Evolutionary conservation across 1,284 basidiomycete genomes (phyloP).

Genomic region (Microbotryum violaceum): DNA sequence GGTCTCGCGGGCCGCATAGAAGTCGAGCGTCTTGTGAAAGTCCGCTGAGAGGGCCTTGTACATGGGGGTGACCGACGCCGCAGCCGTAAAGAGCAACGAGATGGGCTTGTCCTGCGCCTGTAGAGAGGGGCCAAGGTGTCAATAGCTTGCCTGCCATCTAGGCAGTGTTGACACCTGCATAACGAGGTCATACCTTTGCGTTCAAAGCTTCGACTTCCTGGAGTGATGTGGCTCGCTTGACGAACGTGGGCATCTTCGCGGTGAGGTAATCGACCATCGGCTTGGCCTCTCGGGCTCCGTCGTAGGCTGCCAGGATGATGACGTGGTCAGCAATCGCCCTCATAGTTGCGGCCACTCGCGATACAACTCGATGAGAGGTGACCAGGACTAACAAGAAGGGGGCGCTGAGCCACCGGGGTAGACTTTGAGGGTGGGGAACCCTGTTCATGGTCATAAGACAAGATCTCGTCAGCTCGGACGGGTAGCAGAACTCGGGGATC

Average conservation of each 20-base stretch:
- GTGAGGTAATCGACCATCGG: slow-evolving; percentile 41
- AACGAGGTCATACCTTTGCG: slow-evolving; percentile 9
- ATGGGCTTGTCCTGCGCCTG: slow-evolving; percentile 29
- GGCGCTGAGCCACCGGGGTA: slow-evolving; percentile 36
- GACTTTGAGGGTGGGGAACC: slow-evolving; percentile 43
- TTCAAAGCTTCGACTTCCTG: slow-evolving; percentile 25
- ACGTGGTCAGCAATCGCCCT: not conserved
- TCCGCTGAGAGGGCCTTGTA: slow-evolving; percentile 38
- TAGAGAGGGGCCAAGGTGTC: no score
- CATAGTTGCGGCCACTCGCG: not conserved
- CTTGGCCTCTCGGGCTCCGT: slow-evolving; percentile 40
- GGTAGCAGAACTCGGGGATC: not conserved
- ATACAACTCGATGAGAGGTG: not conserved
- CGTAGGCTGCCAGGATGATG: slow-evolving; percentile 33
- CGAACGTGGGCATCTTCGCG: slow-evolving; percentile 39
- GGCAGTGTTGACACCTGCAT: not conserved
- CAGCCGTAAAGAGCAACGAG: slow-evolving; percentile 34
- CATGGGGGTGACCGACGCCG: slow-evolving; percentile 31
- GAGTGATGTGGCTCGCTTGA: slow-evolving; percentile 37
- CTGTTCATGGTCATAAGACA: slow-evolving; percentile 7
- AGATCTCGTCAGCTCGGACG: not conserved
- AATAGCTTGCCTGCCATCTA: not conserved
- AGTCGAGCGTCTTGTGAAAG: slow-evolving; percentile 28
- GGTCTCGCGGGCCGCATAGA: slow-evolving; percentile 31
- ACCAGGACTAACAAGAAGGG: slow-evolving; percentile 37